Evolutionary conservation across 352 stramenopile species (phyloP).

Genomic region (Globisporangium barbulae): DNA sequence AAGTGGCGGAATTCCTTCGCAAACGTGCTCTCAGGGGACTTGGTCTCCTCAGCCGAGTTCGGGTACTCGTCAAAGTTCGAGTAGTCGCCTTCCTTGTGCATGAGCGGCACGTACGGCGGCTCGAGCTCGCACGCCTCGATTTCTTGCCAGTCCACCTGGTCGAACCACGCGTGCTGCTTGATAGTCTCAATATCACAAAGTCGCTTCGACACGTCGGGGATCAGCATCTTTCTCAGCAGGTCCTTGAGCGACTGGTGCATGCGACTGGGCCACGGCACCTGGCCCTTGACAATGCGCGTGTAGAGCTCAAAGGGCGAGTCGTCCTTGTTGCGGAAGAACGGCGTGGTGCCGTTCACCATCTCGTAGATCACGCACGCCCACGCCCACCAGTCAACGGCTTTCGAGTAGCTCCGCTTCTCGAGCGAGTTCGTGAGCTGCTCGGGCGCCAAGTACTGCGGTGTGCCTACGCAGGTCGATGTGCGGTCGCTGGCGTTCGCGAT

Average conservation of each 20-base stretch:
- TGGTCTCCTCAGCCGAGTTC: conserved; percentile 46
- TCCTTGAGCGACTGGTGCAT: conserved; percentile 46
- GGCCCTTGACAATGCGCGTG: conserved; percentile 70
- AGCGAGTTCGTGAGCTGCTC: conserved; percentile 68
- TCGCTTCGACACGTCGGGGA: conserved; percentile 42
- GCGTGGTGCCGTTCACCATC: conserved; percentile 62
- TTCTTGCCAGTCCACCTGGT: conserved; percentile 56
- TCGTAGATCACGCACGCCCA: conserved; percentile 82
- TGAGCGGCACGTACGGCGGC: conserved; percentile 39
- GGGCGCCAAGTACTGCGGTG: conserved; percentile 65
- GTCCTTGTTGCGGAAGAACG: conserved; percentile 73
- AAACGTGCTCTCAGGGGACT: conserved; percentile 25
- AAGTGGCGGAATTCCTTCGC: conserved; percentile 40
- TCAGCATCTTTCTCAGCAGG: conserved; percentile 66
- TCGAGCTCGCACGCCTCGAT: conserved; percentile 42
- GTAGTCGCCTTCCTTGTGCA: conserved; percentile 44
- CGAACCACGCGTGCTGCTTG: conserved; percentile 66
- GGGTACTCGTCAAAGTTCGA: conserved; percentile 69
- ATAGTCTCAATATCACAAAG: conserved; percentile 44
- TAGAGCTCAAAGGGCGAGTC: conserved; percentile 88
- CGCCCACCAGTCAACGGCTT: conserved; percentile 83
- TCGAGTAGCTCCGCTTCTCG: conserved; percentile 61
- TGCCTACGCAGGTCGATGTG: conserved; percentile 56
- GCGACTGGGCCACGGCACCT: conserved; percentile 50
- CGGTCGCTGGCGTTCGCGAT: conserved; percentile 33